Evolutionary conservation across 495 filamentous ascomycete species (phyloP).

Genomic region (Neurospora sp.): DNA sequence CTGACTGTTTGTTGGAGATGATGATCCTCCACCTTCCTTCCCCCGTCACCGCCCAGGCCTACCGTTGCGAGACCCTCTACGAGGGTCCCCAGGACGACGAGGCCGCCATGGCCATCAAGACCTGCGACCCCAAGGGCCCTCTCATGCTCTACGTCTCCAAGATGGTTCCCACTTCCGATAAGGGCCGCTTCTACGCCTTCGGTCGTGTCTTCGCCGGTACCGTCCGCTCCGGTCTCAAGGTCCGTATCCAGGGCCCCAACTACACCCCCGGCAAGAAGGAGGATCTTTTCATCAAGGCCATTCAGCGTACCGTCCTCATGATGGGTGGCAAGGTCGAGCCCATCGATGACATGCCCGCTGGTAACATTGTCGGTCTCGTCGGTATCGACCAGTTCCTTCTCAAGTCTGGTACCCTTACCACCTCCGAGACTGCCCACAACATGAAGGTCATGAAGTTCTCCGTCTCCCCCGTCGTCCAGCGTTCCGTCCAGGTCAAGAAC

Average conservation of each 20-base stretch:
- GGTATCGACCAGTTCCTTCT: slow-evolving; percentile 99
- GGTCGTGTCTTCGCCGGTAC: slow-evolving; percentile 99
- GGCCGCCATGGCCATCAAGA: slow-evolving; percentile 86
- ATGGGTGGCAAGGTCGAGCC: slow-evolving; percentile 99
- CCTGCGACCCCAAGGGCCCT: slow-evolving; percentile 93
- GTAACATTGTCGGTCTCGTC: slow-evolving; percentile 98
- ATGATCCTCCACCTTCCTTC: slow-evolving; percentile 99
- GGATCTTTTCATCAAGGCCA: slow-evolving; percentile 97
- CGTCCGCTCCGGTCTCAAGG: slow-evolving; percentile 93
- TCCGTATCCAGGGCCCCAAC: slow-evolving; percentile 99
- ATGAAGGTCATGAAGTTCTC: slow-evolving; percentile 99
- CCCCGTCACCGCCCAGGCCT: slow-evolving; percentile 90
- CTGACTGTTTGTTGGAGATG: slow-evolving; percentile 98
- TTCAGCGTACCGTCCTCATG: slow-evolving; percentile 99
- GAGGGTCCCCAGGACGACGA: slow-evolving; percentile 92
- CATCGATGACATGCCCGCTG: slow-evolving; percentile 97
- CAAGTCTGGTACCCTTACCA: slow-evolving; percentile 99
- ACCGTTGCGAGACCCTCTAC: slow-evolving; percentile 97
- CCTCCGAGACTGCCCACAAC: slow-evolving; percentile 96
- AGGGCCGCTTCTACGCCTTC: slow-evolving; percentile 99
- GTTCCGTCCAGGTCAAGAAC: slow-evolving; percentile 99
- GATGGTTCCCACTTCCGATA: slow-evolving; percentile 99
- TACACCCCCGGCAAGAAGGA: slow-evolving; percentile 97
- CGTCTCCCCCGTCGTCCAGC: slow-evolving; percentile 96
- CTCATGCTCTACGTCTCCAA: slow-evolving; percentile 99